Evolutionary conservation across 225 moss, liverwort and hornwort species (phyloP).

Genomic region (Polytrichum commune): DNA sequence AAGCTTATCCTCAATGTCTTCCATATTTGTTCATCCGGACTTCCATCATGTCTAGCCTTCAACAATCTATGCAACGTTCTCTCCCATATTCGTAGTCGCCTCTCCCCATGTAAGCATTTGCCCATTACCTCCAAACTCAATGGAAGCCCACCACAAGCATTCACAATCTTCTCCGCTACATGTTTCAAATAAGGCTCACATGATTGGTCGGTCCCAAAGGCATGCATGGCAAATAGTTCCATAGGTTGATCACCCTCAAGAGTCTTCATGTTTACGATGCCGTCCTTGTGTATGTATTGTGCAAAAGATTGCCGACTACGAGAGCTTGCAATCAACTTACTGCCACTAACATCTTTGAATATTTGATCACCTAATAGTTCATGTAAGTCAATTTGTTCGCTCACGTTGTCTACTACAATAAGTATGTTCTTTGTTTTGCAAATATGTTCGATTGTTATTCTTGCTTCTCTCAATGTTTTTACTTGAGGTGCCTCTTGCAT

Average conservation of each 20-base stretch:
- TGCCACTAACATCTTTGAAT: neutral
- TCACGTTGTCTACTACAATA: conserved; percentile 1
- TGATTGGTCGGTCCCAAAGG: neutral
- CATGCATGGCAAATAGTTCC: conserved; percentile 6
- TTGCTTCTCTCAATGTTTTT: neutral
- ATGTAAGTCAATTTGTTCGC: neutral
- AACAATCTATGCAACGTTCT: neutral
- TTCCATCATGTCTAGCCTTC: conserved; percentile 5
- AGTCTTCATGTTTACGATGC: neutral
- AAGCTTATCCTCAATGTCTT: conserved; percentile 5
- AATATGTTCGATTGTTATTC: neutral
- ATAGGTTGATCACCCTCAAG: neutral
- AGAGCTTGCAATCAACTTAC: neutral
- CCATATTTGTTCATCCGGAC: conserved; percentile 1
- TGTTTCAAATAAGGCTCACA: neutral
- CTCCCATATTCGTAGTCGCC: conserved; percentile 4
- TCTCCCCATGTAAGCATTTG: neutral
- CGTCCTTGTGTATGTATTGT: neutral
- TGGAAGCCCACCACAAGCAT: conserved; percentile 6
- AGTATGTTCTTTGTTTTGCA: neutral
- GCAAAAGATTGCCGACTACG: neutral
- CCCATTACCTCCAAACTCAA: conserved; percentile 16
- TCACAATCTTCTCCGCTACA: conserved; percentile 4
- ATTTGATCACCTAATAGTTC: neutral
- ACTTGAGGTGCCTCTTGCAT: neutral